These are phyloP conservation scores for Mycocentrospora acerina DNA, from an alignment of 2,329 filamentous ascomycete species.

Conservation along the genomic window DNA sequence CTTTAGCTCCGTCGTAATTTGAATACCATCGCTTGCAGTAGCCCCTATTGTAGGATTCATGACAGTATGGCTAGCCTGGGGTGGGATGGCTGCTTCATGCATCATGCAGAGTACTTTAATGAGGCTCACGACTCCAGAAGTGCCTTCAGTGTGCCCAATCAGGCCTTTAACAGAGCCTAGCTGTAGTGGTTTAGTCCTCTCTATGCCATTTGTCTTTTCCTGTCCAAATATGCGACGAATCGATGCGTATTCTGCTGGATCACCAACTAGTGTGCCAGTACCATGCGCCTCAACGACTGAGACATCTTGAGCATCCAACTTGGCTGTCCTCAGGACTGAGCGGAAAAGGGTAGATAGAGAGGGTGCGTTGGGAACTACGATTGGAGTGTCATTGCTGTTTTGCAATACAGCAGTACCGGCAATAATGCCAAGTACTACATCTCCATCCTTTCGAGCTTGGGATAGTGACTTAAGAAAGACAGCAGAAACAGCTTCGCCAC, in stretches of 20 bases:
- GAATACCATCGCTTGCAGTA: constrained; percentile 9
- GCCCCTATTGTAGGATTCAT: constrained; percentile 19
- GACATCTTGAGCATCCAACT: constrained; percentile 5
- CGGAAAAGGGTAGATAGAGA: constrained; percentile 13
- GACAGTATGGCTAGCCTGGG: constrained; percentile 15
- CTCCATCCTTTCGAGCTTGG: constrained; percentile 55
- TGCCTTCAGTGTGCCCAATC: constrained; percentile 30
- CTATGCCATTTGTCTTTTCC: not conserved
- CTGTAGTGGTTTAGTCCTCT: constrained; percentile 9
- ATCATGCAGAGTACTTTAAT: constrained; percentile 34
- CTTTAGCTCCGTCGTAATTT: constrained; percentile 5
- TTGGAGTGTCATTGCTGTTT: constrained; percentile 8
- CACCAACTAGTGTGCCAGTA: constrained; percentile 19
- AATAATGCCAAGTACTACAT: constrained; percentile 50
- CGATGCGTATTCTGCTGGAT: constrained; percentile 15
- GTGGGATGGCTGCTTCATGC: constrained; percentile 18
- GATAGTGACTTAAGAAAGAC: constrained; percentile 54
- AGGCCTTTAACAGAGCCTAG: constrained; percentile 34
- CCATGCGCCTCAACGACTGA: constrained; percentile 17
- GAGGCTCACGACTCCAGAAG: constrained; percentile 20
- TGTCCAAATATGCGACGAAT: constrained; percentile 20
- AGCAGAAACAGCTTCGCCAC: constrained; percentile 50
- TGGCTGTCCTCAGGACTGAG: constrained; percentile 6
- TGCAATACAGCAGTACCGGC: constrained; percentile 16
- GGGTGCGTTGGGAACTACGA: constrained; percentile 12